phyloP scores from a whole-genome alignment of 2,329 filamentous ascomycete species.

The Aspergillus uvarum region DNA sequence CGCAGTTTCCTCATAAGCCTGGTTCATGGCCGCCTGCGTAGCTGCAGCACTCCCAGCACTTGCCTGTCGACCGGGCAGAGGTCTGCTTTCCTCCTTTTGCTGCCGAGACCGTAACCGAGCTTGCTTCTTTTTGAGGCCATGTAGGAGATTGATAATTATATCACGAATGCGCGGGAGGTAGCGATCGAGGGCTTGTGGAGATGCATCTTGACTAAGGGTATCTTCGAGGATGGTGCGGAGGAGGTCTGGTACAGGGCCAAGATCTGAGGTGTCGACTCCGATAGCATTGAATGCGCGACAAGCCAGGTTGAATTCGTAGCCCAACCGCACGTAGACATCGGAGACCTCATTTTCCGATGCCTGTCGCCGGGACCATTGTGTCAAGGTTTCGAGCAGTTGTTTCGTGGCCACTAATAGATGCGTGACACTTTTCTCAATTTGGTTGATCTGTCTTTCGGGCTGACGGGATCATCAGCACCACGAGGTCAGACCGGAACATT shows the following conservation, averaged over 20 bases:
- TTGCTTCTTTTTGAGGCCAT: constrained; percentile 95
- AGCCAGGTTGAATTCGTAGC: constrained; percentile 99
- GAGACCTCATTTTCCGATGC: constrained; percentile 94
- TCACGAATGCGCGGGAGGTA: constrained; percentile 93
- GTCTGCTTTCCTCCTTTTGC: constrained; percentile 49
- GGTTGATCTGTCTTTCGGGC: constrained; percentile 77
- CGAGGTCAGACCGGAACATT: constrained; percentile 11
- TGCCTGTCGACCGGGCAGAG: constrained; percentile 41
- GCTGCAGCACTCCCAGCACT: constrained; percentile 50
- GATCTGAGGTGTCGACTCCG: constrained; percentile 88
- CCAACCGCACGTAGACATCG: constrained; percentile 94
- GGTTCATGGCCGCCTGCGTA: constrained; percentile 46
- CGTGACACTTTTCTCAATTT: constrained; percentile 98
- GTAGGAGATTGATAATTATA: constrained; percentile 96
- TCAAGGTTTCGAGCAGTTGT: constrained; percentile 93
- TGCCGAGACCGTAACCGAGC: constrained; percentile 70
- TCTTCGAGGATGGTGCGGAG: constrained; percentile 89
- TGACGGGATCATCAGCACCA: constrained; percentile 33
- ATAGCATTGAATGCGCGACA: constrained; percentile 96
- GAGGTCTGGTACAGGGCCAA: constrained; percentile 92
- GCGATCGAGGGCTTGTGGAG: constrained; percentile 85
- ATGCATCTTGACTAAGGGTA: constrained; percentile 94
- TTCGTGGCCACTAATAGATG: constrained; percentile 97
- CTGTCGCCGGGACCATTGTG: constrained; percentile 91
- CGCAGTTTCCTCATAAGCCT: constrained; percentile 44